These are phyloP conservation scores for Carex kokanica DNA, from an alignment of 176 grass and related monocot species.

Conservation along the genomic window DNA sequence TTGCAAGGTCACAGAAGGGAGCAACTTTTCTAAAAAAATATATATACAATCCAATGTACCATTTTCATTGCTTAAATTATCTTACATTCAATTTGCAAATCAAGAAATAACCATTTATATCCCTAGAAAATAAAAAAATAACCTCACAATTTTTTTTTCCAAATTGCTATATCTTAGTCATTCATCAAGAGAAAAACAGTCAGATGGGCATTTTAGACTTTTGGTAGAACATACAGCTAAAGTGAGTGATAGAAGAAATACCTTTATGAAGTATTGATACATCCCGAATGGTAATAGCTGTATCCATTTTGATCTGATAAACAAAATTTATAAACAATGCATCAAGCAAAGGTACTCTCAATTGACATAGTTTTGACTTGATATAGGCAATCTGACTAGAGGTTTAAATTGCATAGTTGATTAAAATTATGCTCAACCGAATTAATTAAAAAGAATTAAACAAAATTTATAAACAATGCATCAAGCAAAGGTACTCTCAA, in stretches of 20 bases:
- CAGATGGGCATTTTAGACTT: neutral
- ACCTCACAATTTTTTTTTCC: neutral
- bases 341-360: neutral
- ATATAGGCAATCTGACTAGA: neutral
- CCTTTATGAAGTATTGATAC: slow-evolving; percentile 98
- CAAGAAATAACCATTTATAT: neutral
- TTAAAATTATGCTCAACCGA: neutral
- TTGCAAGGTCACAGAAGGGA: neutral
- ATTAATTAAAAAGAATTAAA: neutral
- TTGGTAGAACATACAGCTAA: slow-evolving; percentile 1
- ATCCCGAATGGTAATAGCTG: slow-evolving; percentile 85
- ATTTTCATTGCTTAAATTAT: neutral
- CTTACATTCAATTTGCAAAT: neutral
- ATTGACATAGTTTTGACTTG: neutral
- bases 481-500: neutral
- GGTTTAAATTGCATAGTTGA: neutral
- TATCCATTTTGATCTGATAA: slow-evolving; percentile 65
- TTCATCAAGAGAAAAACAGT: neutral
- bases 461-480: slow-evolving; percentile 1
- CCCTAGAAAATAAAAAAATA: neutral
- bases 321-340: slow-evolving; percentile 15
- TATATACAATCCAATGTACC: neutral
- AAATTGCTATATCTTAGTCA: neutral
- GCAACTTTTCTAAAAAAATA: neutral
- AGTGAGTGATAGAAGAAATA: slow-evolving; percentile 34